Conservation (phyloP, 306 rosid genomes). For the Prunus fruticosa region DNA sequence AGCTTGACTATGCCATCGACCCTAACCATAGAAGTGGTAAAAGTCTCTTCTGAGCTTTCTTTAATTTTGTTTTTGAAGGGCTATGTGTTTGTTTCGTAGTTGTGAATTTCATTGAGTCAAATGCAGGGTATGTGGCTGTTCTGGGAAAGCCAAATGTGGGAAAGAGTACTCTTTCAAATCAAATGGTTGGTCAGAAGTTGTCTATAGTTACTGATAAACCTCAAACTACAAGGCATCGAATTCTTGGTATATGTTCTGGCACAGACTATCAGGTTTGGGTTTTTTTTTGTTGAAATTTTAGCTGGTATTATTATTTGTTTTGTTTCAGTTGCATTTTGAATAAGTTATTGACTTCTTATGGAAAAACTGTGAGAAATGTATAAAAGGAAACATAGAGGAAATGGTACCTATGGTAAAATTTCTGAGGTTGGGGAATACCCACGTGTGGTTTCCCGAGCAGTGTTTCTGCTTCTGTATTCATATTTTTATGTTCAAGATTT, state of each 20-base stretch:
- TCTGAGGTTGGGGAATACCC: background rate
- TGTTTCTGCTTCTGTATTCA: background rate
- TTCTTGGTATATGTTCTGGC: conserved; percentile 91
- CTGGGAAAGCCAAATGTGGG: conserved; percentile 98
- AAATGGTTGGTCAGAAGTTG: conserved; percentile 91
- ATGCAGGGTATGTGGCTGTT: conserved; percentile 86
- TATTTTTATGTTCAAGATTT: background rate
- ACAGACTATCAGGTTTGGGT: conserved; percentile 85
- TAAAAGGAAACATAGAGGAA: background rate
- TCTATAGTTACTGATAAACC: conserved; percentile 96
- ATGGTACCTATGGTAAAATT: background rate
- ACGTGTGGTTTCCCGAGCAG: background rate
- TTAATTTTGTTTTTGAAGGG: background rate
- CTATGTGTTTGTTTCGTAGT: background rate
- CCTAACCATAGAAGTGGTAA: conserved; percentile 81
- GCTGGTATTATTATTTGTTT: conserved; percentile 17
- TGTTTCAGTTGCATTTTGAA: conserved; percentile 14
- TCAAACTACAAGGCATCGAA: conserved; percentile 91
- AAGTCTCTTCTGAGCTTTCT: conserved; percentile 14
- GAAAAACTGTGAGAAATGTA: background rate
- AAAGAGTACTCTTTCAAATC: conserved; percentile 90
- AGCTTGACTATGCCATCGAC: conserved; percentile 40
- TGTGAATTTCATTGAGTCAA: conserved; percentile 24
- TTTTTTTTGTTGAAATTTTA: background rate
- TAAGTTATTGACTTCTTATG: background rate